Conservation (phyloP, 192 early-diverging fungal species). For the Linnemannia elongata region DNA sequence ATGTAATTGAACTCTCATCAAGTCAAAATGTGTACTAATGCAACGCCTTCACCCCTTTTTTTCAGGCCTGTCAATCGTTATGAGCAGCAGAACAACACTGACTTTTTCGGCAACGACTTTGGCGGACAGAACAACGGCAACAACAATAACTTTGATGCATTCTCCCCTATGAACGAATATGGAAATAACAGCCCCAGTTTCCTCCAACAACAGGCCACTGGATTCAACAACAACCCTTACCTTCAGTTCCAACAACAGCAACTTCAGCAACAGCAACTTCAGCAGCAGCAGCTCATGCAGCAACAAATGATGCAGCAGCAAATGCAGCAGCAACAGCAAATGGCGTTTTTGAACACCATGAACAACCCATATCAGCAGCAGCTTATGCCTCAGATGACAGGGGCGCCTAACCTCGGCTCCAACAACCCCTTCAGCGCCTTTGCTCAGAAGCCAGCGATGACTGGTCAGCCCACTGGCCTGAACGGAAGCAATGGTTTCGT, state of each 20-base stretch:
- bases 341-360: conserved; percentile 39
- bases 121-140: conserved; percentile 50
- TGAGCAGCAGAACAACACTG: conserved; percentile 44
- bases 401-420: conserved; percentile 39
- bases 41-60: too few relatives aligned
- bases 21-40: conserved; percentile 8
- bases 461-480: conserved; percentile 10
- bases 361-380: conserved; percentile 52
- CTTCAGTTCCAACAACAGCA: conserved; percentile 54
- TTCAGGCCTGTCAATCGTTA: conserved; percentile 38
- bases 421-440: conserved; percentile 55
- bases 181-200: conserved; percentile 12
- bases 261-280: conserved; percentile 50
- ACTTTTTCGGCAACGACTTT: conserved; percentile 57
- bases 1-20: too few relatives aligned
- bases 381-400: conserved; percentile 42
- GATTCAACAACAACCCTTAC: conserved; percentile 50
- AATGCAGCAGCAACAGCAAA: conserved; percentile 37
- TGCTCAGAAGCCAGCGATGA: conserved; percentile 25
- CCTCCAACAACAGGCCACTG: conserved; percentile 43
- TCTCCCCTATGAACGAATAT: conserved; percentile 30
- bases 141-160: conserved; percentile 49
- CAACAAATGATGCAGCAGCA: conserved; percentile 56
- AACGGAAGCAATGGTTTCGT: conserved; percentile 13
- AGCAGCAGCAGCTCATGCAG: conserved; percentile 45